Evolutionary conservation across 2,329 filamentous ascomycete genomes (phyloP).

Genomic region (Chaetomium sp.): DNA sequence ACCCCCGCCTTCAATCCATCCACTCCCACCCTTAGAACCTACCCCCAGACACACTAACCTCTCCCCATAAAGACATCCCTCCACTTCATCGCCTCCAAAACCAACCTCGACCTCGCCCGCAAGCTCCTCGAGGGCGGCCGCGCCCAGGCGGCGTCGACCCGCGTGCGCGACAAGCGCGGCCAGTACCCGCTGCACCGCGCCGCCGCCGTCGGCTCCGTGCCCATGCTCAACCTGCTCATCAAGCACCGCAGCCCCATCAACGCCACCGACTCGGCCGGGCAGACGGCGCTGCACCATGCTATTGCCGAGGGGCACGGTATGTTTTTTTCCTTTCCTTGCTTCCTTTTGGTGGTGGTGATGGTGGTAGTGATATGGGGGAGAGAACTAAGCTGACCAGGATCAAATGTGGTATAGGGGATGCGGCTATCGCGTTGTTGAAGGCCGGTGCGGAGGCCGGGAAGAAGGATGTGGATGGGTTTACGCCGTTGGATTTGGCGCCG

Average conservation of each 20-base stretch:
- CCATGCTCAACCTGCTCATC: slow-evolving; percentile 79
- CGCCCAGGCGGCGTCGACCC: slow-evolving; percentile 70
- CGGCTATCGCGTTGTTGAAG: slow-evolving; percentile 79
- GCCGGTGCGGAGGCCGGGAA: slow-evolving; percentile 82
- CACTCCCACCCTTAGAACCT: not conserved
- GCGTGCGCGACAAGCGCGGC: slow-evolving; percentile 82
- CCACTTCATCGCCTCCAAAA: slow-evolving; percentile 90
- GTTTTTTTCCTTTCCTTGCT: slow-evolving; percentile 26
- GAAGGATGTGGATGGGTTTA: slow-evolving; percentile 68
- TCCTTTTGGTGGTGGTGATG: not conserved
- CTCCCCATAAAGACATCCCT: slow-evolving; percentile 67
- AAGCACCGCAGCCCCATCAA: slow-evolving; percentile 79
- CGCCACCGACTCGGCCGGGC: slow-evolving; percentile 77
- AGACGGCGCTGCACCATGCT: slow-evolving; percentile 88
- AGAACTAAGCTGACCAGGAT: slow-evolving; percentile 6
- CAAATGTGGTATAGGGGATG: slow-evolving; percentile 63
- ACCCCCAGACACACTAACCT: slow-evolving; percentile 11
- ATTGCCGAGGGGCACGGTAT: slow-evolving; percentile 72
- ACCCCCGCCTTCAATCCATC: not conserved
- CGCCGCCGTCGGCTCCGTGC: slow-evolving; percentile 84
- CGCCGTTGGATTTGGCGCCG: slow-evolving; percentile 81
- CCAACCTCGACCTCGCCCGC: slow-evolving; percentile 78
- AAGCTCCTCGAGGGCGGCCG: slow-evolving; percentile 67
- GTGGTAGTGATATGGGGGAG: no score
- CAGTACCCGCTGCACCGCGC: slow-evolving; percentile 90